Evolutionary conservation across 2,329 filamentous ascomycete genomes (phyloP).

Genomic region (Chrysosporium keratinophilum): DNA sequence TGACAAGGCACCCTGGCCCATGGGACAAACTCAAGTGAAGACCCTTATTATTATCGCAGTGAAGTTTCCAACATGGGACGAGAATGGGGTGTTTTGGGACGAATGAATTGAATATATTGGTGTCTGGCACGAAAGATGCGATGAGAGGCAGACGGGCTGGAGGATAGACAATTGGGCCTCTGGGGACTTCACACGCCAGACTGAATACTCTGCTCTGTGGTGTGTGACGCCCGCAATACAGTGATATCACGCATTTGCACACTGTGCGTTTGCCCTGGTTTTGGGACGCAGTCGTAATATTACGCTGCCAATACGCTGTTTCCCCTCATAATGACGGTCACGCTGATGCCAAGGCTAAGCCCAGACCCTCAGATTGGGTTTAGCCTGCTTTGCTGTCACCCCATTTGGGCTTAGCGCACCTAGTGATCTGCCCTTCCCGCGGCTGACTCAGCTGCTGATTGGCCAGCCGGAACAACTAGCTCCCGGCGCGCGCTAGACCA

Average conservation of each 20-base stretch:
- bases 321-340: conserved; percentile 1
- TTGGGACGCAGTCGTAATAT: neutral
- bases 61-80: too few species aligned
- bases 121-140: neutral
- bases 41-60: neutral
- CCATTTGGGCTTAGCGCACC: neutral
- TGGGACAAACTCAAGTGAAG: neutral
- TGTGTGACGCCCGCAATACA: neutral
- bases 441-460: neutral
- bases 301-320: neutral
- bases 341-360: neutral
- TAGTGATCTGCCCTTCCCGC: conserved; percentile 8
- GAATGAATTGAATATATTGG: neutral
- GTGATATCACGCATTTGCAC: neutral
- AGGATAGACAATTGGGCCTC: neutral
- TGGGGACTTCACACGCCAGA: neutral
- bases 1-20: conserved; percentile 8
- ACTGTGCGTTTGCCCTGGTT: neutral
- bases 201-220: neutral
- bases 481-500: too few species aligned
- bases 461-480: neutral
- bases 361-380: neutral
- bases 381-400: conserved; percentile 8
- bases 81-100: neutral
- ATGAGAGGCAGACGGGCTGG: neutral